These are phyloP conservation scores for Haberlea rhodopensis DNA, from an alignment of 257 asterid genomes.

Conservation along the genomic window DNA sequence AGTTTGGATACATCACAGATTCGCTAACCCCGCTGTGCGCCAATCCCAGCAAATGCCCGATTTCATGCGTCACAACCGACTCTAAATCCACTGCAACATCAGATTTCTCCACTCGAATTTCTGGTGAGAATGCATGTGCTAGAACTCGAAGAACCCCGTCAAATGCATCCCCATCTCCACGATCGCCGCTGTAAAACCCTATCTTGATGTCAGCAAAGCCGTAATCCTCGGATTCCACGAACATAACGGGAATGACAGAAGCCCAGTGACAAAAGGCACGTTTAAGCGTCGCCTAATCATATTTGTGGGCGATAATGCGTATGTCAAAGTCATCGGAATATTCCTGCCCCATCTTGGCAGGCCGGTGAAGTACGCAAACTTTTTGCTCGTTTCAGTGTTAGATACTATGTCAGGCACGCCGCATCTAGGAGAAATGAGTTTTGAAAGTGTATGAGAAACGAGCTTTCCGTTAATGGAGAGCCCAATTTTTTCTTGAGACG, in stretches of 20 bases:
- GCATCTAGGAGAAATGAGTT: constrained; percentile 62
- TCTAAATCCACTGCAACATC: constrained; percentile 74
- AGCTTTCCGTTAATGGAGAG: constrained; percentile 46
- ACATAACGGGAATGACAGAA: constrained; percentile 55
- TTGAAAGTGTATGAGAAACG: constrained; percentile 37
- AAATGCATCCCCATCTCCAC: constrained; percentile 84
- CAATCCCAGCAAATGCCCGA: constrained; percentile 78
- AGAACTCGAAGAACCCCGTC: constrained; percentile 77
- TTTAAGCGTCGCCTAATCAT: constrained; percentile 39
- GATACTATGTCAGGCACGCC: constrained; percentile 49
- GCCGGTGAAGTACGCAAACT: constrained; percentile 55
- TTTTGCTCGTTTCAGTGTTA: neutral
- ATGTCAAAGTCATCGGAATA: constrained; percentile 63
- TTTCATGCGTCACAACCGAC: constrained; percentile 91
- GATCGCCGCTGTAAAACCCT: constrained; percentile 72
- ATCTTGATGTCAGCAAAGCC: constrained; percentile 62
- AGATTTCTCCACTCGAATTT: constrained; percentile 45
- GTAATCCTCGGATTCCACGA: constrained; percentile 55
- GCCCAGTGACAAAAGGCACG: constrained; percentile 75
- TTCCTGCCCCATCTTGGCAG: constrained; percentile 60
- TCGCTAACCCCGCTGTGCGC: constrained; percentile 54
- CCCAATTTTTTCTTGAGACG: constrained; percentile 50
- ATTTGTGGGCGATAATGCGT: constrained; percentile 50
- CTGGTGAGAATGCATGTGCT: constrained; percentile 88
- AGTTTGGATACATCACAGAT: constrained; percentile 85